phyloP scores from a whole-genome alignment of 306 rosid species.

The Boehmeria nivea region DNA sequence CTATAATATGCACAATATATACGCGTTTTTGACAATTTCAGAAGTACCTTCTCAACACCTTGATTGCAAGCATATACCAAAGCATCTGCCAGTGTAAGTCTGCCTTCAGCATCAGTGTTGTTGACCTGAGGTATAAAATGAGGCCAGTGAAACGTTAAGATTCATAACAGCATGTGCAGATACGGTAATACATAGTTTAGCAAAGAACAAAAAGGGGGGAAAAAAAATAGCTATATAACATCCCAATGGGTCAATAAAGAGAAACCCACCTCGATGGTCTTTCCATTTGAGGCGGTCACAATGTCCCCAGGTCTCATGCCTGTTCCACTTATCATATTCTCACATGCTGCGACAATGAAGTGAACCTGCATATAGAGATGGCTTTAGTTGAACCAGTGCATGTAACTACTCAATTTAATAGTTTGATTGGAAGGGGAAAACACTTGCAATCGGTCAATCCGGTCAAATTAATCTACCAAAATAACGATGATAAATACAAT shows the following conservation, averaged over 20 bases:
- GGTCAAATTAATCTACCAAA: background rate
- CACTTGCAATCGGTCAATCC: background rate
- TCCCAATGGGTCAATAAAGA: background rate
- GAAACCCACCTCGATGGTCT: conserved; percentile 81
- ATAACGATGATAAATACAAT: conserved; percentile 12
- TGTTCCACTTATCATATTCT: conserved; percentile 99
- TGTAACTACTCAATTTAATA: conserved; percentile 11
- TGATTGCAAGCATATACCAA: conserved; percentile 93
- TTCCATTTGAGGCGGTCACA: conserved; percentile 98
- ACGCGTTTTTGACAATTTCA: background rate
- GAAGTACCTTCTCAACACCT: conserved; percentile 87
- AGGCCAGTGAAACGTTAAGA: conserved; percentile 20
- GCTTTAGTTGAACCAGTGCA: background rate
- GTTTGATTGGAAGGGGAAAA: conserved; percentile 4
- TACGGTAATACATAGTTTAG: background rate
- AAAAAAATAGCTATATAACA: background rate
- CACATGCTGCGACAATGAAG: conserved; percentile 97
- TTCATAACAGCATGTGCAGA: conserved; percentile 1
- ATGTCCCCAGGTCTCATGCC: conserved; percentile 99
- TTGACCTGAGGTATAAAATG: conserved; percentile 57
- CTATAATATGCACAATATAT: no score
- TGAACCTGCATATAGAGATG: conserved; percentile 64
- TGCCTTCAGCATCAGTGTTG: conserved; percentile 99
- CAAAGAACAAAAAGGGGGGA: background rate
- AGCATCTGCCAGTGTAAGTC: conserved; percentile 97